Evolutionary conservation across 2,329 filamentous ascomycete genomes (phyloP), one percentile per base, ranked within the genome.

Genomic region (Aureobasidium pullulans): DNA sequence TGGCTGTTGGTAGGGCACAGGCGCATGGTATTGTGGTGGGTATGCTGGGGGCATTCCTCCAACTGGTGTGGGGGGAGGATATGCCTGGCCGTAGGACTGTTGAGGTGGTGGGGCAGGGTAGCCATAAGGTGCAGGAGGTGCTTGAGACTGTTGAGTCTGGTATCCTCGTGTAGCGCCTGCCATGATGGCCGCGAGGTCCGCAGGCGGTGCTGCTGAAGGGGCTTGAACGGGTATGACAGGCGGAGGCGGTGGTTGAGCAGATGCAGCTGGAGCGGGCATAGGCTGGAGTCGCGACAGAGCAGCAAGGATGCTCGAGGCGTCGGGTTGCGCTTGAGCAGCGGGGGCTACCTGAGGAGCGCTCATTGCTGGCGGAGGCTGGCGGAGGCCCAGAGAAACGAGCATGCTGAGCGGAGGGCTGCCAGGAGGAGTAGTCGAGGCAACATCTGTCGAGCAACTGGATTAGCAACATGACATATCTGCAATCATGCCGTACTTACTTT

Each of bases 241-340:
- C 19, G 57, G 43, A 29, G 49, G 50, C 7, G 40, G 39, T n/a
- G 50, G 29, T 6, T 40, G 29, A 44, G 37, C 39, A 13, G 39
- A 19, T 6, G 52, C 62, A 43, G 44, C n/a, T 31, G 44, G 42
- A 28, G 46, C 57, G 37, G 40, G 57, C 57, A 59, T 50, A 63
- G 64, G 50, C 61, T 63, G 36, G 60, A 68, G 65, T 47, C 65
- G 66, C 15, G 69, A 68, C 13, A 73, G 66, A 6, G 69, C 68
- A 19, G 70, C 68, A n/a, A 73, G 62, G 36, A 73, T 69, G 60
- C 66, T 69, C 60, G 69, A 68, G 6, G 72, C 68, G 62, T 73
- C 69, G 43, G 66, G 60, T 23, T 32, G 49, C 13, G 61, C 48
- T 8, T 65, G 59, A 13, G 66, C 66, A 32, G 66, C 61, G 46